A percentile compares a stretch with the other conserved stretches of the same genome.
Evolutionary conservation across 179 eudicot species (phyloP).

Genomic region (Beta macrorhiza): DNA sequence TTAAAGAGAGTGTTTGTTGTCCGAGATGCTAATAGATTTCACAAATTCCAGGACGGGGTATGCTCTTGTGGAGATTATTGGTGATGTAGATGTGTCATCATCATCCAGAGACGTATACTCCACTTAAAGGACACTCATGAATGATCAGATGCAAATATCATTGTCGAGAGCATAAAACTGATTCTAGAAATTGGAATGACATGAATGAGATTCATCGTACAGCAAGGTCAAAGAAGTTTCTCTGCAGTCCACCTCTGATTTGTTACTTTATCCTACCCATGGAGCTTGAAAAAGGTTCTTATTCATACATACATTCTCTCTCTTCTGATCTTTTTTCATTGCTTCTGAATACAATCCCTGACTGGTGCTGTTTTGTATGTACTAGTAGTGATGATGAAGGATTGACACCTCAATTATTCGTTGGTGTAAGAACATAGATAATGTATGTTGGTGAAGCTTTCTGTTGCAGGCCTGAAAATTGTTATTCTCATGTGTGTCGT

Average conservation of each 20-base stretch:
- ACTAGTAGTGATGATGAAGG: neutral
- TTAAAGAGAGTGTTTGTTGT: conserved; percentile 61
- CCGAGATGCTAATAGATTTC: conserved; percentile 82
- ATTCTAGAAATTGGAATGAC: too few relatives aligned
- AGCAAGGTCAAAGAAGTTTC: too few relatives aligned
- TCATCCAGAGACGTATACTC: neutral
- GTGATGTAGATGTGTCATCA: conserved; percentile 30
- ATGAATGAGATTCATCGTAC: too few relatives aligned
- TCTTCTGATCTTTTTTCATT: too few relatives aligned
- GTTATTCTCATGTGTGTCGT: neutral
- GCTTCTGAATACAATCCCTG: too few relatives aligned
- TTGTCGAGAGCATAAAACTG: too few relatives aligned
- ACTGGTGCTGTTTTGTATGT: too few relatives aligned
- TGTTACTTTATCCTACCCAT: too few relatives aligned
- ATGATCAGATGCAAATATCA: too few relatives aligned
- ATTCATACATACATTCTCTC: too few relatives aligned
- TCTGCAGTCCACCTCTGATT: too few relatives aligned
- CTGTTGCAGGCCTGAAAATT: neutral
- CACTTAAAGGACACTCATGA: neutral
- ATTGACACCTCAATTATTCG: neutral
- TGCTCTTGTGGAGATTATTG: conserved; percentile 83
- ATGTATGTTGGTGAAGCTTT: neutral
- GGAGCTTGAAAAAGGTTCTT: too few relatives aligned
- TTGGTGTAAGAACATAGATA: neutral
- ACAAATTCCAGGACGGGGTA: conserved; percentile 62